Conservation (phyloP, 768 basidiomycete genomes). For the Chalciporus pseudorubinellus region DNA sequence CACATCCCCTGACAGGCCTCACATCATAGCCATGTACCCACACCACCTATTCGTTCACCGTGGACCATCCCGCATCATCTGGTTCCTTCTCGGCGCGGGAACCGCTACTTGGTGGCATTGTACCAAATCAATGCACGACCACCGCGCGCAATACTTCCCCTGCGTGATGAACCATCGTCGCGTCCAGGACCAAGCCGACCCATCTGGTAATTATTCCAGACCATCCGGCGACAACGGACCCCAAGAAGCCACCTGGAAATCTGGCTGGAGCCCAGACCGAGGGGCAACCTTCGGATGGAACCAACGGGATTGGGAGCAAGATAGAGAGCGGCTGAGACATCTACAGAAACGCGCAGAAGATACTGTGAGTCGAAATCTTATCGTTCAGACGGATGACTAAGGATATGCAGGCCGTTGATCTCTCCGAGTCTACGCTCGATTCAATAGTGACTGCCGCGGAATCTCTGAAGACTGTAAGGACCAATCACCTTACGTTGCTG, state of each 20-base stretch:
- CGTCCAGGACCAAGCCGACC: slow-evolving; percentile 15
- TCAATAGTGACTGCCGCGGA: slow-evolving; percentile 55
- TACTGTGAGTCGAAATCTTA: slow-evolving; percentile 36
- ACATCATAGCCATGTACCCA: slow-evolving; percentile 18
- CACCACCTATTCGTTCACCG: slow-evolving; percentile 26
- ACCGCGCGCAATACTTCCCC: slow-evolving; percentile 32
- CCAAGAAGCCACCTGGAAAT: slow-evolving; percentile 10
- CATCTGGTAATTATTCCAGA: slow-evolving; percentile 3
- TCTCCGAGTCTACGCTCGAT: slow-evolving; percentile 69
- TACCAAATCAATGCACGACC: slow-evolving; percentile 43
- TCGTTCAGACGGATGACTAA: neutral
- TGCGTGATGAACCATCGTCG: slow-evolving; percentile 26
- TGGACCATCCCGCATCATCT: slow-evolving; percentile 59
- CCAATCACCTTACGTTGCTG: neutral
- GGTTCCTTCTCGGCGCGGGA: slow-evolving; percentile 64
- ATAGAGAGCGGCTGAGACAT: slow-evolving; percentile 45
- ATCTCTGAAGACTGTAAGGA: slow-evolving; percentile 56
- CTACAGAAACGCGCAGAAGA: slow-evolving; percentile 51
- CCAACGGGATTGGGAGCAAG: slow-evolving; percentile 43
- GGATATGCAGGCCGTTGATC: slow-evolving; percentile 45
- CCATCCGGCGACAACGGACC: neutral
- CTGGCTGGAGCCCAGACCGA: slow-evolving; percentile 4
- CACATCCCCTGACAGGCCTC: neutral
- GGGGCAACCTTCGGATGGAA: slow-evolving; percentile 21
- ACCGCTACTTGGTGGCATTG: slow-evolving; percentile 37